Conservation (phyloP, 1,284 basidiomycete species). For the Sphaerobolus stellatus region DNA sequence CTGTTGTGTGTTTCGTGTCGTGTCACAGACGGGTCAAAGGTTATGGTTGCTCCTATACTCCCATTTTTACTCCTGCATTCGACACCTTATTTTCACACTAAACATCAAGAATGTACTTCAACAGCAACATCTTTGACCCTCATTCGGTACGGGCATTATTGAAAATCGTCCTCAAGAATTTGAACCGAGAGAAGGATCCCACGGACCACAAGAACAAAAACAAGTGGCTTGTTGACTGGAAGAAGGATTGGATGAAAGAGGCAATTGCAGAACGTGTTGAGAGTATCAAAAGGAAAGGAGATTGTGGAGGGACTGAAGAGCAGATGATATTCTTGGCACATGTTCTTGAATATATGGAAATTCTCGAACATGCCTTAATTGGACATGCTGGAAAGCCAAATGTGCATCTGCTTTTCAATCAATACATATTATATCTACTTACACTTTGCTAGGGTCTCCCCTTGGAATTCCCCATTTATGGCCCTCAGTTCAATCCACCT, state of each 20-base stretch:
- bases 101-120: no score
- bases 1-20: no score
- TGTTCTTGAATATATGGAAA: no score
- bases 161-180: not conserved
- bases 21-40: no score
- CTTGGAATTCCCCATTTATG: not conserved
- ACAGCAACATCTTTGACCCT: no score
- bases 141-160: not conserved
- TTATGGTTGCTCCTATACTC: no score
- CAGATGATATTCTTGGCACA: not conserved
- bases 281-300: not conserved
- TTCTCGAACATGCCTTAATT: no score
- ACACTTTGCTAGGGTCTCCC: not conserved
- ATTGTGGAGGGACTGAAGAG: not conserved
- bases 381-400: no score
- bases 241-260: not conserved
- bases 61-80: no score
- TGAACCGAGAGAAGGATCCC: not conserved
- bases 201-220: not conserved
- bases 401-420: no score
- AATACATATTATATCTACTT: no score
- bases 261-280: not conserved
- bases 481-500: not conserved
- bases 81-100: no score
- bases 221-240: not conserved